Conservation (phyloP, 2,329 filamentous ascomycete genomes). For the Passalora sequoiae region DNA sequence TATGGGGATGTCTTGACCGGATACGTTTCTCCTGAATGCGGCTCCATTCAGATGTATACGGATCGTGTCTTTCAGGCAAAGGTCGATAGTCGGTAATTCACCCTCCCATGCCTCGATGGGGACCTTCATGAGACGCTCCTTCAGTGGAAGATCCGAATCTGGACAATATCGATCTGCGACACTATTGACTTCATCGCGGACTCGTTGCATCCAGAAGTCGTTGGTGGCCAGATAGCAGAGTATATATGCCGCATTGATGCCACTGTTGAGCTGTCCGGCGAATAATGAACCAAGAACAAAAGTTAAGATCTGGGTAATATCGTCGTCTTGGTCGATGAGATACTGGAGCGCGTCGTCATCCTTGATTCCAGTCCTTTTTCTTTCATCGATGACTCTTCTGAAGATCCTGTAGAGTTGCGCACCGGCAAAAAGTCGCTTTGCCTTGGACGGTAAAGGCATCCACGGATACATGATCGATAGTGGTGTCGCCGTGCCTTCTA, state of each 20-base stretch:
- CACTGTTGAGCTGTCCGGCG: slow-evolving; percentile 54
- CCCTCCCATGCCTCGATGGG: slow-evolving; percentile 52
- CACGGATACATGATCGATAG: slow-evolving; percentile 50
- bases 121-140: slow-evolving; percentile 40
- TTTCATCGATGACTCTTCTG: slow-evolving; percentile 44
- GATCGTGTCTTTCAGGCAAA: slow-evolving; percentile 52
- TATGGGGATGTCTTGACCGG: slow-evolving; percentile 43
- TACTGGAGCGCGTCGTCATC: slow-evolving; percentile 51
- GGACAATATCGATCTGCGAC: slow-evolving; percentile 42
- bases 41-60: slow-evolving; percentile 47
- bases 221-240: slow-evolving; percentile 48
- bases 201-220: slow-evolving; percentile 42
- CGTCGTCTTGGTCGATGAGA: slow-evolving; percentile 50
- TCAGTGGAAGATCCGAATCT: slow-evolving; percentile 32
- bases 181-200: slow-evolving; percentile 46
- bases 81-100: slow-evolving; percentile 50
- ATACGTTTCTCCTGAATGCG: slow-evolving; percentile 50
- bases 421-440: slow-evolving; percentile 44
- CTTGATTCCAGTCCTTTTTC: slow-evolving; percentile 40
- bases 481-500: slow-evolving; percentile 44
- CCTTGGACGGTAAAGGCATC: slow-evolving; percentile 43
- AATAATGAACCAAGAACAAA: slow-evolving; percentile 53
- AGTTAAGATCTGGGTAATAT: slow-evolving; percentile 34
- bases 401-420: slow-evolving; percentile 48
- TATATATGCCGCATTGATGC: slow-evolving; percentile 52